These are phyloP conservation scores for Schoenoplectus tabernaemontani DNA, from an alignment of 202 grass and related monocot genomes.

Conservation along the genomic window DNA sequence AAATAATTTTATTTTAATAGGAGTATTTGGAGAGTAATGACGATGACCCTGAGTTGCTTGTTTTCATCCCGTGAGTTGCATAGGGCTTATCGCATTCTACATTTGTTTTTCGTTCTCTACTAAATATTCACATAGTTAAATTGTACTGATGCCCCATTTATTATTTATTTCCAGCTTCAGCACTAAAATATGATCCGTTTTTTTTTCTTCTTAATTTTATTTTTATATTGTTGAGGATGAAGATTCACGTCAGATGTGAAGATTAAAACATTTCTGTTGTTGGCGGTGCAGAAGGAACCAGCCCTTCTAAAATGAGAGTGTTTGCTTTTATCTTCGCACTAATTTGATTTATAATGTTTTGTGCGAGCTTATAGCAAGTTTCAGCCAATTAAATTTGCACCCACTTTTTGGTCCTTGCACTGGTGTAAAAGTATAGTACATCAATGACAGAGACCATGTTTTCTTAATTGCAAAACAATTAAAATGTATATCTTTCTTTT, in stretches of 20 bases:
- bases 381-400: not conserved
- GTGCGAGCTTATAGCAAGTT: not conserved
- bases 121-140: not conserved
- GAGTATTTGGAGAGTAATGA: constrained; percentile 95
- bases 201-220: constrained; percentile 15
- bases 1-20: constrained; percentile 47
- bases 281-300: constrained; percentile 86
- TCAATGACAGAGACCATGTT: not conserved
- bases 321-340: constrained; percentile 31
- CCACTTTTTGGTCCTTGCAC: not conserved
- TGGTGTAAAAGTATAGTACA: not conserved
- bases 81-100: constrained; percentile 7
- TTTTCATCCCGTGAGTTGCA: constrained; percentile 97
- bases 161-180: not conserved
- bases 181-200: constrained; percentile 2
- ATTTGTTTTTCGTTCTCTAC: not conserved
- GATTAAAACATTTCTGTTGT: constrained; percentile 93
- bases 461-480: not conserved
- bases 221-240: constrained; percentile 19
- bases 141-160: not conserved
- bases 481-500: not conserved
- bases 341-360: constrained; percentile 17
- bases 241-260: constrained; percentile 98
- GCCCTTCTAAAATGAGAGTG: constrained; percentile 97
- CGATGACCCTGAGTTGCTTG: constrained; percentile 82